Conservation (phyloP, 257 asterid genomes). For the Nyctanthes arbortristis region DNA sequence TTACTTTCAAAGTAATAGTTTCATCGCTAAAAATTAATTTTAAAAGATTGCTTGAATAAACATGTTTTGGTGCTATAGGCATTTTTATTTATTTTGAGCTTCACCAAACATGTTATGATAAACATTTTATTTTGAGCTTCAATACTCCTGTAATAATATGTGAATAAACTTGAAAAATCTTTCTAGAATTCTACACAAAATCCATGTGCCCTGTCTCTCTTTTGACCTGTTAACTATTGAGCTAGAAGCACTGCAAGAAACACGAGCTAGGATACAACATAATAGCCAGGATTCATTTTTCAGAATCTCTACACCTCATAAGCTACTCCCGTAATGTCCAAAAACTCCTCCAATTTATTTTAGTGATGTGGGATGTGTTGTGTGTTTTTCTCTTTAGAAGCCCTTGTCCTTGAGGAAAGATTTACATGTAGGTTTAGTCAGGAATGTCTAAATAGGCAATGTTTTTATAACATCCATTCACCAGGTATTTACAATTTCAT, state of each 20-base stretch:
- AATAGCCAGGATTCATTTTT: background rate
- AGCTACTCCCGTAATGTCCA: background rate
- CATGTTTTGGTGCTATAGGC: background rate
- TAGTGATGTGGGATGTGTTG: too few relatives aligned
- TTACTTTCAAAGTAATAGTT: background rate
- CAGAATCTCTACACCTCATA: too few relatives aligned
- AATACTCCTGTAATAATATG: background rate
- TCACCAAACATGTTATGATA: background rate
- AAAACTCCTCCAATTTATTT: background rate
- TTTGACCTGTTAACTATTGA: background rate
- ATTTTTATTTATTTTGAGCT: background rate
- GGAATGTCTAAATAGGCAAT: background rate
- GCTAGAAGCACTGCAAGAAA: background rate
- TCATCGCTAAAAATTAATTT: background rate
- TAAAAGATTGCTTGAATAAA: background rate
- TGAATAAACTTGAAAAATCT: background rate
- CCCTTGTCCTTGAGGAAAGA: background rate
- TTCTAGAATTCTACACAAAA: background rate
- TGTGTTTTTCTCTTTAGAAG: background rate
- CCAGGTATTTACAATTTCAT: background rate
- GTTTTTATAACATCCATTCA: background rate
- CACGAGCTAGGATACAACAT: background rate
- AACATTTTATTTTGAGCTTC: too few relatives aligned
- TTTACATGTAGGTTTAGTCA: background rate
- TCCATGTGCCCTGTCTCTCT: background rate